phyloP scores from a whole-genome alignment of 2,329 filamentous ascomycete genomes.

The Dothistroma pini region DNA sequence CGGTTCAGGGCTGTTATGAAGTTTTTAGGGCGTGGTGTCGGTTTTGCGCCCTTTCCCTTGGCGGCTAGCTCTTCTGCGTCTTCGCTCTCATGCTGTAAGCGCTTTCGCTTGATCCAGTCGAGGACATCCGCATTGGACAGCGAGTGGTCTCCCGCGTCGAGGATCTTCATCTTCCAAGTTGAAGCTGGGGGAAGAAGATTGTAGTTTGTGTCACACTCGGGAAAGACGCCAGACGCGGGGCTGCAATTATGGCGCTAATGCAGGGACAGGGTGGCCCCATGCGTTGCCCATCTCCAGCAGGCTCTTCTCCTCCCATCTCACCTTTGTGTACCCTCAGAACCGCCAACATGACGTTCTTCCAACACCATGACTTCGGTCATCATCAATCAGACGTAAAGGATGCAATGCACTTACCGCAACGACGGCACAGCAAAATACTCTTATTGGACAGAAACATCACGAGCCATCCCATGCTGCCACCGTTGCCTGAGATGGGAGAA shows the following conservation, averaged over 20 bases:
- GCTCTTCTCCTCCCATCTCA: no score
- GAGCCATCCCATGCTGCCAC: no score
- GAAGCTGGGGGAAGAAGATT: neutral
- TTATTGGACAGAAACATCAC: no score
- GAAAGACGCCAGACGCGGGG: neutral
- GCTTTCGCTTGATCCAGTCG: conserved; percentile 32
- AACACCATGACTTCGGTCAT: no score
- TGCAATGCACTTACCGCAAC: no score
- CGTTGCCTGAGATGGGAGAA: neutral
- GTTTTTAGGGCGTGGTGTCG: conserved; percentile 28
- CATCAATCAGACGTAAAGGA: no score
- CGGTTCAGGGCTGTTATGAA: conserved; percentile 31
- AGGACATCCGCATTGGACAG: conserved; percentile 37
- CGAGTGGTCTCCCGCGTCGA: conserved; percentile 35
- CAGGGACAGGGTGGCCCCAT: neutral
- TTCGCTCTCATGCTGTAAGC: conserved; percentile 31
- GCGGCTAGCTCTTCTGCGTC: conserved; percentile 25
- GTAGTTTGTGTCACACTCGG: neutral
- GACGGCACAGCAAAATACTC: no score
- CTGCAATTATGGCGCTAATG: neutral
- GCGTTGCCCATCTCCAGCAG: neutral
- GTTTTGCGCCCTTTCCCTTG: conserved; percentile 19
- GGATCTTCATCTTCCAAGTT: conserved; percentile 30
- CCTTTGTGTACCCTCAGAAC: no score
- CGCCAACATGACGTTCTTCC: no score